phyloP scores from a whole-genome alignment of 306 rosid genomes.

The Cucurbita pepo region DNA sequence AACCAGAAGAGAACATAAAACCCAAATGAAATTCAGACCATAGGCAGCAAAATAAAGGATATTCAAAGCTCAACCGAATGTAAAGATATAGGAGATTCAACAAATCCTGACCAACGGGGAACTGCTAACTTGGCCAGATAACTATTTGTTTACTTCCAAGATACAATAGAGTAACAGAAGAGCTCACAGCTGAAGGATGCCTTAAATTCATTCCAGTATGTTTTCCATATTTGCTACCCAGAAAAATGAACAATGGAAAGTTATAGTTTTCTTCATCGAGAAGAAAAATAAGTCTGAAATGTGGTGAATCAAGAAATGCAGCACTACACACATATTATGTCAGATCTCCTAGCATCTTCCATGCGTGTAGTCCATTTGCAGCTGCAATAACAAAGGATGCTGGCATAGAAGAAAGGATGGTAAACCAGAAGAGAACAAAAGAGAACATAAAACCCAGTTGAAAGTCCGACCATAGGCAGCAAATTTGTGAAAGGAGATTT shows the following conservation, averaged over 20 bases:
- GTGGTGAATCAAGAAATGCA: not conserved
- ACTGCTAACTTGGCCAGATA: no score
- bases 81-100: not conserved
- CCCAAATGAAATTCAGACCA: not conserved
- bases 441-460: not conserved
- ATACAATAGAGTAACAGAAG: no score
- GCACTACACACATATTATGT: not conserved
- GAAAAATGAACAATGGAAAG: no score
- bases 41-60: not conserved
- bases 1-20: not conserved
- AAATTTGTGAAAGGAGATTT: not conserved
- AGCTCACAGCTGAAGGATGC: no score
- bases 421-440: not conserved
- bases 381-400: no score
- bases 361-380: constrained; percentile 62
- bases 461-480: not conserved
- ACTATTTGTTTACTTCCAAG: no score
- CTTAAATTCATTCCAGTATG: no score
- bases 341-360: constrained; percentile 35
- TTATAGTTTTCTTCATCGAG: no score
- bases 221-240: no score
- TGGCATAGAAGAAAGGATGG: not conserved
- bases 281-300: not conserved
- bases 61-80: not conserved
- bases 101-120: not conserved